Evolutionary conservation across 2,329 filamentous ascomycete genomes (phyloP).

Genomic region (Alternaria brassicicola): DNA sequence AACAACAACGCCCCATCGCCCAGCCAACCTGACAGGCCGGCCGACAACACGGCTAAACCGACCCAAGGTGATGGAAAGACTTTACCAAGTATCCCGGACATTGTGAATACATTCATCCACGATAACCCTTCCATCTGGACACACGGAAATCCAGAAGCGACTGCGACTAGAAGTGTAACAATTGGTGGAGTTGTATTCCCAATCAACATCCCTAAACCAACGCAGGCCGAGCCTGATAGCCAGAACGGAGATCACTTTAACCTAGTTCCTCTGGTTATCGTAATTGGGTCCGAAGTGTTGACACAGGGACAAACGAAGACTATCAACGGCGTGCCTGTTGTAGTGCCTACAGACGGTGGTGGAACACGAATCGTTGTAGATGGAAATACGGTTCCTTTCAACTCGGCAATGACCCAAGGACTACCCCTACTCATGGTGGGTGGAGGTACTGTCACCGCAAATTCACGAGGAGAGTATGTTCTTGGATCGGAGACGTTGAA

Average conservation of each 20-base stretch:
- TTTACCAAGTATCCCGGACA: slow-evolving; percentile 15
- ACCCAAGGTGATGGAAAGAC: slow-evolving; percentile 3
- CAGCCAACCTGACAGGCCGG: background rate
- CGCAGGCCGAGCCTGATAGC: background rate
- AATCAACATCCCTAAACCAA: slow-evolving; percentile 25
- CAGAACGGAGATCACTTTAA: slow-evolving; percentile 9
- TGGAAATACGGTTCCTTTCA: slow-evolving; percentile 33
- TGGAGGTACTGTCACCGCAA: slow-evolving; percentile 36
- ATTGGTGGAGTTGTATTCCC: slow-evolving; percentile 31
- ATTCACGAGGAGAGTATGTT: slow-evolving; percentile 40
- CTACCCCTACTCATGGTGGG: slow-evolving; percentile 36
- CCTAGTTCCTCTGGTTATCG: slow-evolving; percentile 20
- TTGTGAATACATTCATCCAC: background rate
- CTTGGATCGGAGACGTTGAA: slow-evolving; percentile 38
- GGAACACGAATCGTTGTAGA: slow-evolving; percentile 36
- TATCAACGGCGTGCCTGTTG: slow-evolving; percentile 41
- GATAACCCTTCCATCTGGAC: background rate
- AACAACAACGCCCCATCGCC: background rate
- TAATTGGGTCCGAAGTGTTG: slow-evolving; percentile 37
- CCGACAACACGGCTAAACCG: background rate
- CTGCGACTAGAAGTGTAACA: slow-evolving; percentile 16
- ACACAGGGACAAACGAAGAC: slow-evolving; percentile 39
- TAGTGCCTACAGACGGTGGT: slow-evolving; percentile 28
- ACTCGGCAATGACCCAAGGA: slow-evolving; percentile 24
- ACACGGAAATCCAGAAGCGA: slow-evolving; percentile 1